Evolutionary conservation across 2,329 filamentous ascomycete genomes (phyloP), one percentile per base, ranked within the genome.

Genomic region (Pseudogymnoascus sp.): DNA sequence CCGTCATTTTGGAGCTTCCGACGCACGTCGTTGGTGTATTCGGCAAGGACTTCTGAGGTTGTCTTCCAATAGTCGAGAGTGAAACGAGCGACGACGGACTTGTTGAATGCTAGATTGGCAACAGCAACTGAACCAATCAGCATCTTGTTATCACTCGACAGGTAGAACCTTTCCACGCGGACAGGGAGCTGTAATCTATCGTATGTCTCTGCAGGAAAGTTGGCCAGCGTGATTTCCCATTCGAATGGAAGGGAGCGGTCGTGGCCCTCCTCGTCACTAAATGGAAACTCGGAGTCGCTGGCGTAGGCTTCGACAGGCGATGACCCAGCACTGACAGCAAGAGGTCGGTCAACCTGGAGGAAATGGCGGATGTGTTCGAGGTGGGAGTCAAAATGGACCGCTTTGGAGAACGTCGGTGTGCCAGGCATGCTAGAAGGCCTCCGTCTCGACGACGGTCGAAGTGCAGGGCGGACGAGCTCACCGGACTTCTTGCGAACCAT

Each of bases 61-160:
- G 95, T 99, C 82, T 96, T 96, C 95, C 95, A 99, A 78, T 96
- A 95, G 75, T 99, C 95, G 57, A 97, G 83, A 0, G 95, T 99
- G 76, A 99, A 99, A 61, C 95, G 87, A 74, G 91, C 93, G n/a
- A 89, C 86, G 62, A 99, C 91, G 5, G 82, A 76, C 77, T 99
- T 99, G 62, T 93, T 84, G 77, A 96, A 99, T 0, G 92, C 86
- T 47, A 97, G 77, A 76, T 99, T 99, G 73, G 88, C 87, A 21
- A 96, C 93, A 7, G 87, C 89, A 62, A 96, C 83, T 17, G 87
- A 89, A 11, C 95, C 95, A 61, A 96, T 82, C 68, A 99, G 78
- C 1, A 83, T 90, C 77, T 93, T 93, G 72, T 96, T 92, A 74
- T 97, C 93, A 1, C 83, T 79, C 0, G 95, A 97, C 57, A 97